These are phyloP conservation scores for Starmerella riodocensis DNA, from an alignment of 805 yeast species.

Conservation along the genomic window DNA sequence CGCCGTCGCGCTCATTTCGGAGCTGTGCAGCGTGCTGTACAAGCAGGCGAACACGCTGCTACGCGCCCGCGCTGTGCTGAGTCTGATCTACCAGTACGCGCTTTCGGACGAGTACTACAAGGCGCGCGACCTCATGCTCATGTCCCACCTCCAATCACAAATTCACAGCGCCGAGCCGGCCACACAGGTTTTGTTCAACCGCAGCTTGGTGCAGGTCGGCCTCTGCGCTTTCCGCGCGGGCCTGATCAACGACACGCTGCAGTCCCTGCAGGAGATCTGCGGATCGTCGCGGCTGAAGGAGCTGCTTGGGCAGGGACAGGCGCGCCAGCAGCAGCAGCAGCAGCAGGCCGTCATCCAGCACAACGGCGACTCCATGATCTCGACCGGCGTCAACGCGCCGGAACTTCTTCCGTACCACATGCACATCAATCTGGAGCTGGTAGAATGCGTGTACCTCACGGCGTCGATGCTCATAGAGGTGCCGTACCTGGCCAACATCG, in stretches of 20 bases:
- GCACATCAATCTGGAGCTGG: constrained; percentile 90
- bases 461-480: constrained; percentile 79
- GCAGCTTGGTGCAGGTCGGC: constrained; percentile 92
- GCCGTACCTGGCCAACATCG: constrained; percentile 71
- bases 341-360: constrained; percentile 21
- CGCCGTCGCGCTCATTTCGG: constrained; percentile 43
- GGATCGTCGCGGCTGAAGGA: constrained; percentile 79
- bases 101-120: constrained; percentile 68
- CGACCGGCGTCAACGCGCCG: constrained; percentile 15
- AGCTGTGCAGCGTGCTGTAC: constrained; percentile 51
- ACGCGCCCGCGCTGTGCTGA: constrained; percentile 72
- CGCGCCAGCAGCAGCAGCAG: constrained; percentile 37
- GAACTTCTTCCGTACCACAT: constrained; percentile 84
- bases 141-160: constrained; percentile 71
- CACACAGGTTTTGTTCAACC: constrained; percentile 82
- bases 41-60: constrained; percentile 53
- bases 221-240: constrained; percentile 90
- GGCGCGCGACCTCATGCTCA: constrained; percentile 79
- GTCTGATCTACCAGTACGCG: constrained; percentile 82
- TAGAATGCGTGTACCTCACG: constrained; percentile 89
- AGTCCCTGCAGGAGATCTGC: constrained; percentile 74
- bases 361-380: background rate
- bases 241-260: constrained; percentile 71
- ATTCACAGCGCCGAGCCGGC: constrained; percentile 76
- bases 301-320: constrained; percentile 81